Percentiles rank a stretch among this genome's conserved stretches.
phyloP scores from a whole-genome alignment of 2,329 filamentous ascomycete species.

The Calonectria honghensis region DNA sequence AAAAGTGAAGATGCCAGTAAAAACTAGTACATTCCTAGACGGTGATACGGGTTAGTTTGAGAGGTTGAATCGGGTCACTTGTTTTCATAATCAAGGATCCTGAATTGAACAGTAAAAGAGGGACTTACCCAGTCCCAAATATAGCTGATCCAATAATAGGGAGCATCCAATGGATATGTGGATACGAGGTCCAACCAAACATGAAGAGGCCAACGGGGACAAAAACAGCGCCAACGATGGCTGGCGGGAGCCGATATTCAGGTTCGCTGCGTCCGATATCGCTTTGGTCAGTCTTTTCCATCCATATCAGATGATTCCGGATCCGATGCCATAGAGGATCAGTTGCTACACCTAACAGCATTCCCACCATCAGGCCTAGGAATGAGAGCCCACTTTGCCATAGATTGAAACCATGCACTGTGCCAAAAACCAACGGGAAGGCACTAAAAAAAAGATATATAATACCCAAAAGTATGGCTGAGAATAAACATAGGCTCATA shows the following conservation, averaged over 20 bases:
- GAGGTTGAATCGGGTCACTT: background rate
- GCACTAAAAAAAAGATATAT: constrained; percentile 95
- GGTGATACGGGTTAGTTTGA: background rate
- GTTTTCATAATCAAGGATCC: background rate
- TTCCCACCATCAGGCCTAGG: constrained; percentile 81
- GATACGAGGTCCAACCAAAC: constrained; percentile 90
- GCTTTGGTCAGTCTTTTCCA: constrained; percentile 70
- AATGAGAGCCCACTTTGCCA: constrained; percentile 88
- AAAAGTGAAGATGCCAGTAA: constrained; percentile 3
- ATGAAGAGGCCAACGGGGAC: constrained; percentile 90
- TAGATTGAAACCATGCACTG: constrained; percentile 83
- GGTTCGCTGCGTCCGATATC: constrained; percentile 73
- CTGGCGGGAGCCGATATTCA: constrained; percentile 88
- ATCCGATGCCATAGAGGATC: constrained; percentile 81
- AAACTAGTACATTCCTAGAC: background rate
- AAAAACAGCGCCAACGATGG: constrained; percentile 82
- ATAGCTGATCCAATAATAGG: constrained; percentile 3
- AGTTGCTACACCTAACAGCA: constrained; percentile 75
- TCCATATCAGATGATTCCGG: constrained; percentile 73
- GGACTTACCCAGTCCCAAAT: background rate
- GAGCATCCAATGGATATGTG: constrained; percentile 82
- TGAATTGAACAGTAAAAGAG: background rate
- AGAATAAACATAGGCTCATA: constrained; percentile 86
- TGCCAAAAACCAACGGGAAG: constrained; percentile 85
- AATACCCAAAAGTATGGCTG: constrained; percentile 87